Evolutionary conservation across 164 flowering plant species (phyloP).

Genomic region (Saururus chinensis): DNA sequence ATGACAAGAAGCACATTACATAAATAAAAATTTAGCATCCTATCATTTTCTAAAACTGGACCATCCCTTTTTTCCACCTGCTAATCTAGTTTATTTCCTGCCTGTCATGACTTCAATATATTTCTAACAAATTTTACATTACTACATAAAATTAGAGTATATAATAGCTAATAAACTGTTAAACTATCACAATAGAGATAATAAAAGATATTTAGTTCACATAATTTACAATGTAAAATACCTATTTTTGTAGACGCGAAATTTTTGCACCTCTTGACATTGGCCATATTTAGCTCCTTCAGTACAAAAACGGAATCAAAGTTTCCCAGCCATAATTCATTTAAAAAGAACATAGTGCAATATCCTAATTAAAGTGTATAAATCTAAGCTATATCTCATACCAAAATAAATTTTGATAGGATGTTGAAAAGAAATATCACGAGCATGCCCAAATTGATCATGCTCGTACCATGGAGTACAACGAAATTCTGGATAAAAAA

Average conservation of each 20-base stretch:
- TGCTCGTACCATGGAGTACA: slow-evolving; percentile 65
- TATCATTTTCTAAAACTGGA: background rate
- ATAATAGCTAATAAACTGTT: no score
- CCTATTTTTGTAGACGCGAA: slow-evolving; percentile 69
- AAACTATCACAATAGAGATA: no score
- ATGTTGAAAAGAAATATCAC: slow-evolving; percentile 79
- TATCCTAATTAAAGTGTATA: background rate
- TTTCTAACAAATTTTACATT: no score
- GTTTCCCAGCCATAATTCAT: background rate
- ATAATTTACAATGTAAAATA: background rate
- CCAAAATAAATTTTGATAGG: slow-evolving; percentile 92
- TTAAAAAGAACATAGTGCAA: background rate
- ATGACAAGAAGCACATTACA: background rate
- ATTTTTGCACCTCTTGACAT: slow-evolving; percentile 71
- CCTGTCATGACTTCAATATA: no score
- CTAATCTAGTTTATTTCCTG: no score
- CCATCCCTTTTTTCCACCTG: background rate
- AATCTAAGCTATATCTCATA: slow-evolving; percentile 12
- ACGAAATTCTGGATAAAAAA: slow-evolving; percentile 44
- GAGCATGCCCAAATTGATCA: slow-evolving; percentile 56
- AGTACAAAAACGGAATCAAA: background rate
- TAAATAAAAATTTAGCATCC: background rate
- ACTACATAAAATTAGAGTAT: no score
- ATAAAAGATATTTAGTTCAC: no score
- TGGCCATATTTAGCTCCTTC: slow-evolving; percentile 82